Evolutionary conservation across 306 rosid genomes (phyloP), one percentile per base, ranked within the genome.

Genomic region (Gastrolobium villosum): DNA sequence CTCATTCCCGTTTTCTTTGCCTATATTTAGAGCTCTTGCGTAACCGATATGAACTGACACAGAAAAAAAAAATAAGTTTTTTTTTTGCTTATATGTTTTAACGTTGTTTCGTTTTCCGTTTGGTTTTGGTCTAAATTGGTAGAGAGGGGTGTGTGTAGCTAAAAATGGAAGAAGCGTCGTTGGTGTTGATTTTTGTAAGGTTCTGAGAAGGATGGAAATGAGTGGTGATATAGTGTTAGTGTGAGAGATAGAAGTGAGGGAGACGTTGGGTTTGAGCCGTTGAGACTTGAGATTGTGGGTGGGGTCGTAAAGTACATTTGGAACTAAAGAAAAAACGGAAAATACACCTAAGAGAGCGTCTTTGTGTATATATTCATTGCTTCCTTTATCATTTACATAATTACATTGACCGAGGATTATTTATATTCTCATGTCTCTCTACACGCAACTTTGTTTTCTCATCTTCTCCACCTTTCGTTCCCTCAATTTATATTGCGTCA

Each of bases 211-310:
- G 34, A 57, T 71, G 72, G 6, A 62, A 34, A 20, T 20, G 26
- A 20, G 26, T 20, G 26, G 26, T 20, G 26, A 20, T 20, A 20
- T 20, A 20, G 26, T 20, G 26, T 20, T 9, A 37, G 57, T 13
- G 37, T 7, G 30, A 39, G 13, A 5, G 34, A 15, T 20, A 15
- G 34, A 1, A 39, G 50, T 80, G 56, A 43, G 63, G 20, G 72
- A 78, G 52, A 72, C 80, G 86, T 83, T 78, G 56, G 34, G 14
- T 78, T 83, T 83, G 67, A 52, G 4, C 83, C 86, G 86, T 83
- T 83, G 82, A 55, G 72, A 41, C 77, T 83, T 83, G 82, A 55
- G 72, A 41, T 83, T 72, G 86, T 83, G 67, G 26, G 26, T 20
- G 26, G 82, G 76, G 83, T 46, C 43, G 6, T 67, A 13, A 40